phyloP scores from a whole-genome alignment of 176 grass and related monocot species.

The Raddia distichophylla region DNA sequence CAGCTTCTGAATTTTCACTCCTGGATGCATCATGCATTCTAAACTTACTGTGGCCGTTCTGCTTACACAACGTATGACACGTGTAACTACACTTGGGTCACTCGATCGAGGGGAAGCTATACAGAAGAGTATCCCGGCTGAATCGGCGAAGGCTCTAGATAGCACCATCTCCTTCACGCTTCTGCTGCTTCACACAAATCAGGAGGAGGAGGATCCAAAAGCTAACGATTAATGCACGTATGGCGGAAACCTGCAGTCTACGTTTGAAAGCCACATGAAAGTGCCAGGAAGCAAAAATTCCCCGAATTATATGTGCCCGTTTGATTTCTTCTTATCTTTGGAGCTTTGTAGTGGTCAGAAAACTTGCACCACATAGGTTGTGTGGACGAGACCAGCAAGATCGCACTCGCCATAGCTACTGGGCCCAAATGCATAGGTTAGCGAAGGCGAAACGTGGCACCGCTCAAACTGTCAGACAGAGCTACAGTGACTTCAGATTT shows the following conservation, averaged over 20 bases:
- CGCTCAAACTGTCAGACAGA: background rate
- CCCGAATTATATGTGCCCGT: too few relatives aligned
- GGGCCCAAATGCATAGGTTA: background rate
- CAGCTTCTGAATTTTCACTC: too few relatives aligned
- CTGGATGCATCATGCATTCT: too few relatives aligned
- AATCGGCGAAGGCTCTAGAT: background rate
- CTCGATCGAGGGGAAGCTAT: too few relatives aligned
- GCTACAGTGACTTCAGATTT: too few relatives aligned
- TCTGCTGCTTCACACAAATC: background rate
- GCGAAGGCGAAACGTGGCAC: background rate
- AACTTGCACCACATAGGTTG: background rate
- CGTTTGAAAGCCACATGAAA: slow-evolving; percentile 1
- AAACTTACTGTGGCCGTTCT: too few relatives aligned
- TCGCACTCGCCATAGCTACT: background rate
- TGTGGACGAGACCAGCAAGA: background rate
- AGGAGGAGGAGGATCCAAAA: background rate
- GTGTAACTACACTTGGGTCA: too few relatives aligned
- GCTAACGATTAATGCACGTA: background rate
- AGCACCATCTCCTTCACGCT: too few relatives aligned
- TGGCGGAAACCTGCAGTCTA: background rate
- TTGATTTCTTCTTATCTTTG: too few relatives aligned
- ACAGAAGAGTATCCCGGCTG: too few relatives aligned
- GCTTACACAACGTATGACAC: too few relatives aligned
- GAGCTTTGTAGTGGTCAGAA: background rate
- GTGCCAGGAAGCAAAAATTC: background rate